Percentiles rank a stretch among this genome's conserved stretches.
These are phyloP conservation scores for Balakata baccata DNA, from an alignment of 345 rosid species.

Conservation along the genomic window DNA sequence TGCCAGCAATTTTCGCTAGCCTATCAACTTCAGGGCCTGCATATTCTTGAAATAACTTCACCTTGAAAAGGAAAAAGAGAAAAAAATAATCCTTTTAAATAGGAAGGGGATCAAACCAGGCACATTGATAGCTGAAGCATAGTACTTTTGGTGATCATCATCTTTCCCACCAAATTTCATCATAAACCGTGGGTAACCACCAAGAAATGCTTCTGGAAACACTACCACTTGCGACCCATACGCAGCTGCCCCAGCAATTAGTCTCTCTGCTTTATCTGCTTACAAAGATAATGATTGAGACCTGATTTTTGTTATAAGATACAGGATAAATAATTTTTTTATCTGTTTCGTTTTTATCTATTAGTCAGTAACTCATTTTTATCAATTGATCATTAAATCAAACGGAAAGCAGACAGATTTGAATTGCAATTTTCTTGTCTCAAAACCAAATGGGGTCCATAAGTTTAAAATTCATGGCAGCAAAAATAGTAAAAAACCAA, in stretches of 20 bases:
- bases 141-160: constrained; percentile 9
- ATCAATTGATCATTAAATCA: background rate
- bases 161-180: background rate
- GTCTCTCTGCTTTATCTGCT: constrained; percentile 28
- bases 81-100: background rate
- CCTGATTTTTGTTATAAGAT: background rate
- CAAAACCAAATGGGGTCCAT: too few species aligned
- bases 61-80: background rate
- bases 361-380: background rate
- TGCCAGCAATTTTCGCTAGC: constrained; percentile 17
- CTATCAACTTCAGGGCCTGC: constrained; percentile 27
- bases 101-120: constrained; percentile 18
- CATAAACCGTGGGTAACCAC: constrained; percentile 16
- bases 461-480: too few species aligned
- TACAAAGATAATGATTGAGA: background rate
- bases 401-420: background rate
- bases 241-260: constrained; percentile 21
- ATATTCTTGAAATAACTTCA: background rate
- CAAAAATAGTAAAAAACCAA: too few species aligned
- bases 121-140: constrained; percentile 22
- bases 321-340: background rate
- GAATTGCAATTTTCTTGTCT: too few species aligned
- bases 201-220: constrained; percentile 32
- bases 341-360: background rate
- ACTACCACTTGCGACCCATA: constrained; percentile 24